These are phyloP conservation scores for Holtermannia corniformis DNA, from an alignment of 768 basidiomycete genomes.

Conservation along the genomic window DNA sequence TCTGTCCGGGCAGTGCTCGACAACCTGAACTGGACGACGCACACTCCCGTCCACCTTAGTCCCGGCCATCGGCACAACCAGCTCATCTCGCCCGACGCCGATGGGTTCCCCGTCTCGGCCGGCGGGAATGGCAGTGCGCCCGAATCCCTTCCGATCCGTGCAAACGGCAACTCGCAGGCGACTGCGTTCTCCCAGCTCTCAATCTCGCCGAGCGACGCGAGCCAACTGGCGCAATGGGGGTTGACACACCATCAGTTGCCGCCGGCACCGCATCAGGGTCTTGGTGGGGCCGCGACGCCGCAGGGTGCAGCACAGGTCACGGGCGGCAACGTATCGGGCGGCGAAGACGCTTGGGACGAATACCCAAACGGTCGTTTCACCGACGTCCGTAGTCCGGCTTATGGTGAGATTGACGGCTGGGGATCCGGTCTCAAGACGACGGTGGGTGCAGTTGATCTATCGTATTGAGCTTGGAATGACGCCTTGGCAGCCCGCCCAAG, in stretches of 20 bases:
- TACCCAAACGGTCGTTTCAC: conserved; percentile 44
- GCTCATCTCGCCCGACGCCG: conserved; percentile 35
- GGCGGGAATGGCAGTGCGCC: background rate
- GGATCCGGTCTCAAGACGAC: conserved; percentile 41
- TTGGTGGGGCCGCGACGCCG: conserved; percentile 22
- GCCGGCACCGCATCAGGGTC: conserved; percentile 26
- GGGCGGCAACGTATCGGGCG: conserved; percentile 1
- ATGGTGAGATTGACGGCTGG: conserved; percentile 43
- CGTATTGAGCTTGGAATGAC: background rate
- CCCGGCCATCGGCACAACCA: conserved; percentile 38
- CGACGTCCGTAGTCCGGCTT: conserved; percentile 41
- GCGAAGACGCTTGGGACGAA: conserved; percentile 42
- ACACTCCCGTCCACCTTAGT: conserved; percentile 6
- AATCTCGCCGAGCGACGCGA: conserved; percentile 45
- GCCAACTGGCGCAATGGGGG: conserved; percentile 35
- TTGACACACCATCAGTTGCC: conserved; percentile 28
- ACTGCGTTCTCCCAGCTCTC: conserved; percentile 25
- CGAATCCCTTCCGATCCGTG: background rate
- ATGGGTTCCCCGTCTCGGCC: conserved; percentile 45
- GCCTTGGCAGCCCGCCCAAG: conserved; percentile 51
- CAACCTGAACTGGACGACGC: conserved; percentile 56
- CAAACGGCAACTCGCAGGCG: conserved; percentile 5
- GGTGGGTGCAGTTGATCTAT: conserved; percentile 14
- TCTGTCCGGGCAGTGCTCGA: conserved; percentile 81
- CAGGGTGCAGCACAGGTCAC: conserved; percentile 19